phyloP scores from a whole-genome alignment of 2,329 filamentous ascomycete species.

The Penicillium sp. region DNA sequence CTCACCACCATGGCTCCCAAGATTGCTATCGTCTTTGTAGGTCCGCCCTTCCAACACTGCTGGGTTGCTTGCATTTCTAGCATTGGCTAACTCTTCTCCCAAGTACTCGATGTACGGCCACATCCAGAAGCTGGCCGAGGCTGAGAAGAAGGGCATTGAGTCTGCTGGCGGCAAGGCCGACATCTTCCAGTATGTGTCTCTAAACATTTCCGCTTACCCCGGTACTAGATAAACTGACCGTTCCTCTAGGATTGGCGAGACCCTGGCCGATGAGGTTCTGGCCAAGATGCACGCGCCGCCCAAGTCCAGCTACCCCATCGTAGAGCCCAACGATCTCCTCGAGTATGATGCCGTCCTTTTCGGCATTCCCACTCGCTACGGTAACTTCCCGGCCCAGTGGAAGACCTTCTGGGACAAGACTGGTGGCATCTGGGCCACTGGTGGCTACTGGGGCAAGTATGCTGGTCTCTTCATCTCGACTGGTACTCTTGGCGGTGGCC shows the following conservation, averaged over 20 bases:
- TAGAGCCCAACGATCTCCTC: constrained; percentile 61
- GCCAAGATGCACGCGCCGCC: constrained; percentile 84
- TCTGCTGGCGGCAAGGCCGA: constrained; percentile 78
- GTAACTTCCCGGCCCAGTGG: constrained; percentile 96
- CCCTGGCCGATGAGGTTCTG: constrained; percentile 78
- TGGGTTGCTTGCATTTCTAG: not conserved
- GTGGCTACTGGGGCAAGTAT: constrained; percentile 80
- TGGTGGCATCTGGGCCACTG: constrained; percentile 75
- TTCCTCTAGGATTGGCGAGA: constrained; percentile 68
- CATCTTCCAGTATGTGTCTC: constrained; percentile 67
- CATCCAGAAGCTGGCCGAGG: constrained; percentile 76
- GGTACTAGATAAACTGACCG: constrained; percentile 7
- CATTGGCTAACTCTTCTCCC: constrained; percentile 1
- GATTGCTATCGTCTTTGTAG: constrained; percentile 84
- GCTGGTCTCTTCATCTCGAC: constrained; percentile 89
- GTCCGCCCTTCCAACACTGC: constrained; percentile 40
- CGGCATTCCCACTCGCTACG: constrained; percentile 92
- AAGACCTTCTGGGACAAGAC: constrained; percentile 83
- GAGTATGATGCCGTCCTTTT: constrained; percentile 85
- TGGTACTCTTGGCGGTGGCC: constrained; percentile 79
- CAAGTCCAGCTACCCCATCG: constrained; percentile 66
- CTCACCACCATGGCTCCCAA: constrained; percentile 73
- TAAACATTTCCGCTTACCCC: not conserved
- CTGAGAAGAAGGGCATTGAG: constrained; percentile 87
- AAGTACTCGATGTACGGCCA: constrained; percentile 98